phyloP scores from a whole-genome alignment of 1,284 basidiomycete species.

The Sporisorium exsertum region DNA sequence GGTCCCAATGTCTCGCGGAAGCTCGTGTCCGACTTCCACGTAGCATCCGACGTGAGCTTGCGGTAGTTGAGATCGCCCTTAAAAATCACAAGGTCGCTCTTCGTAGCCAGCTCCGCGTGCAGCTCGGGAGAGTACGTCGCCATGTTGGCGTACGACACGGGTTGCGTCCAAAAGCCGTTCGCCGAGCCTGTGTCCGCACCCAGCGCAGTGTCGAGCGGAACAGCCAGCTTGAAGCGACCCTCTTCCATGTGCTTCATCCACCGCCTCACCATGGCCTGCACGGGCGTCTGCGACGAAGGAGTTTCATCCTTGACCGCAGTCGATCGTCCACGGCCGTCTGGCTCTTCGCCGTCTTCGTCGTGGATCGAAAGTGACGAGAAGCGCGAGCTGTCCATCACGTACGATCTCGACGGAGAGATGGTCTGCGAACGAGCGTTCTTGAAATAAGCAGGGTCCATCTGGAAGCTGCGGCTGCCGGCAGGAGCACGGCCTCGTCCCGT shows the following conservation, averaged over 20 bases:
- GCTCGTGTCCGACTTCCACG: slow-evolving; percentile 85
- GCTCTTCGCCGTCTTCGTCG: slow-evolving; percentile 39
- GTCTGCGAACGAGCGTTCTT: slow-evolving; percentile 53
- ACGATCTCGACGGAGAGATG: slow-evolving; percentile 58
- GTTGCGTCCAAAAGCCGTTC: slow-evolving; percentile 64
- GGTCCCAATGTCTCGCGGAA: slow-evolving; percentile 83
- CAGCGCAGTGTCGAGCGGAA: slow-evolving; percentile 77
- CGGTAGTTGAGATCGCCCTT: slow-evolving; percentile 83
- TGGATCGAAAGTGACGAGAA: slow-evolving; percentile 55
- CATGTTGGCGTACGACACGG: slow-evolving; percentile 58
- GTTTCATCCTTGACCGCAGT: slow-evolving; percentile 50
- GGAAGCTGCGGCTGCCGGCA: slow-evolving; percentile 46
- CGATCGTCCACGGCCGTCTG: slow-evolving; percentile 44
- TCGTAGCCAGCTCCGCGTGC: slow-evolving; percentile 74
- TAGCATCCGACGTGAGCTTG: slow-evolving; percentile 88
- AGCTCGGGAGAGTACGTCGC: slow-evolving; percentile 73
- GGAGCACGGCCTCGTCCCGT: slow-evolving; percentile 43
- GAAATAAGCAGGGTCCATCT: slow-evolving; percentile 63
- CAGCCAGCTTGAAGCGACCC: slow-evolving; percentile 81
- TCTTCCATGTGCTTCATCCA: slow-evolving; percentile 80
- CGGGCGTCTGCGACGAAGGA: slow-evolving; percentile 59
- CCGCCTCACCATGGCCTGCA: slow-evolving; percentile 77
- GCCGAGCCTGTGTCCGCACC: slow-evolving; percentile 70
- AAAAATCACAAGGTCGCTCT: slow-evolving; percentile 84
- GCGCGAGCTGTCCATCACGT: slow-evolving; percentile 59